These are phyloP conservation scores for Termitomyces titanicus DNA, from an alignment of 768 basidiomycete species.

Conservation along the genomic window DNA sequence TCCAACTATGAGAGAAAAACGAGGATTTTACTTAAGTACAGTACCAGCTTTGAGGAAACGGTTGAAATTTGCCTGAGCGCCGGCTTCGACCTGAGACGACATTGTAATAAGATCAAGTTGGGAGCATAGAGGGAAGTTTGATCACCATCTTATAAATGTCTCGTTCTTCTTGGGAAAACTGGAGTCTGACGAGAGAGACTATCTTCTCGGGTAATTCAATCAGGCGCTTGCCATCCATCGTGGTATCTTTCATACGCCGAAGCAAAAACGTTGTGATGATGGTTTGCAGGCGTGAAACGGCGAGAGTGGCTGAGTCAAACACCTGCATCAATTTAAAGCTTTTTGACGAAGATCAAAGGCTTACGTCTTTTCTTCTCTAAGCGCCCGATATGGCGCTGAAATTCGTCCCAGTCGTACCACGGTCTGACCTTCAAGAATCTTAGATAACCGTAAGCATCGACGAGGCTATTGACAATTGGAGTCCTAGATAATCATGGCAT, in stretches of 20 bases:
- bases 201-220: conserved; percentile 61
- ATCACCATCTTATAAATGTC: conserved; percentile 56
- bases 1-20: background rate
- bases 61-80: conserved; percentile 61
- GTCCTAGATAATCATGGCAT: conserved; percentile 33
- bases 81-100: conserved; percentile 42
- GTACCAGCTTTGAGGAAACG: conserved; percentile 57
- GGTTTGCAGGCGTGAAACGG: conserved; percentile 55
- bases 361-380: conserved; percentile 51
- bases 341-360: background rate
- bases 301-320: conserved; percentile 39
- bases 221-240: conserved; percentile 64
- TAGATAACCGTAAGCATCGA: conserved; percentile 49
- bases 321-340: background rate
- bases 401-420: conserved; percentile 44
- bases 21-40: conserved; percentile 52
- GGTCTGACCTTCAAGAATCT: conserved; percentile 42
- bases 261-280: conserved; percentile 51
- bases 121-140: background rate
- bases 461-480: conserved; percentile 59
- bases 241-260: conserved; percentile 60
- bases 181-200: conserved; percentile 45
- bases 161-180: conserved; percentile 59
- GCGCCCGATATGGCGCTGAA: conserved; percentile 32
- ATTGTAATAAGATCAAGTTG: background rate